Evolutionary conservation across 2,329 filamentous ascomycete genomes (phyloP).

Genomic region (Aureobasidium sp.): DNA sequence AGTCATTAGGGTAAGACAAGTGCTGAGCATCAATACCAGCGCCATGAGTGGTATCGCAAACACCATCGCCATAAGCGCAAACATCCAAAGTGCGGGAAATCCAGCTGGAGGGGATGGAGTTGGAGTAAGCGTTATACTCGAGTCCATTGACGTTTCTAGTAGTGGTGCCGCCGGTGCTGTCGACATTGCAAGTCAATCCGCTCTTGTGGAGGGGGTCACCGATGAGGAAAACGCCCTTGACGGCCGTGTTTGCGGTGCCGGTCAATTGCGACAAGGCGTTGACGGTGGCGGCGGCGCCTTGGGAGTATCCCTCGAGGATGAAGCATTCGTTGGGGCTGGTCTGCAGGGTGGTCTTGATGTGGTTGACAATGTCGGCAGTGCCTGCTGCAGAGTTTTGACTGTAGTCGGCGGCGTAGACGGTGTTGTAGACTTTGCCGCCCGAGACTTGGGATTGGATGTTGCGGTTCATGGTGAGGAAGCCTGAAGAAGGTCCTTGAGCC

Average conservation of each 20-base stretch:
- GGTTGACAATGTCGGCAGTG: slow-evolving; percentile 28
- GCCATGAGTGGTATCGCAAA: slow-evolving; percentile 28
- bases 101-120: slow-evolving; percentile 24
- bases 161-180: slow-evolving; percentile 26
- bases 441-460: slow-evolving; percentile 20
- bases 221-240: slow-evolving; percentile 30
- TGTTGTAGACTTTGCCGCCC: slow-evolving; percentile 29
- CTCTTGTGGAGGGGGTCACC: slow-evolving; percentile 27
- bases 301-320: slow-evolving; percentile 31
- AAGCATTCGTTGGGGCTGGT: slow-evolving; percentile 26
- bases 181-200: slow-evolving; percentile 28
- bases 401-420: slow-evolving; percentile 25
- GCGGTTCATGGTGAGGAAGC: slow-evolving; percentile 28
- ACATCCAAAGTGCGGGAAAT: slow-evolving; percentile 29
- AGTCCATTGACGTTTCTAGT: slow-evolving; percentile 26
- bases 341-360: slow-evolving; percentile 21
- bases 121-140: not conserved
- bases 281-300: slow-evolving; percentile 29
- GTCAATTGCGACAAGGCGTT: slow-evolving; percentile 26
- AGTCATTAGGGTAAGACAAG: slow-evolving; percentile 21
- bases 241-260: slow-evolving; percentile 25
- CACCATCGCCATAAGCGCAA: slow-evolving; percentile 30
- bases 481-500: slow-evolving; percentile 18
- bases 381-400: slow-evolving; percentile 23
- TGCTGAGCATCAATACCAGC: slow-evolving; percentile 25